Base-by-base conservation (phyloP, 768 basidiomycete species). In the Hydnum rufescens region DNA sequence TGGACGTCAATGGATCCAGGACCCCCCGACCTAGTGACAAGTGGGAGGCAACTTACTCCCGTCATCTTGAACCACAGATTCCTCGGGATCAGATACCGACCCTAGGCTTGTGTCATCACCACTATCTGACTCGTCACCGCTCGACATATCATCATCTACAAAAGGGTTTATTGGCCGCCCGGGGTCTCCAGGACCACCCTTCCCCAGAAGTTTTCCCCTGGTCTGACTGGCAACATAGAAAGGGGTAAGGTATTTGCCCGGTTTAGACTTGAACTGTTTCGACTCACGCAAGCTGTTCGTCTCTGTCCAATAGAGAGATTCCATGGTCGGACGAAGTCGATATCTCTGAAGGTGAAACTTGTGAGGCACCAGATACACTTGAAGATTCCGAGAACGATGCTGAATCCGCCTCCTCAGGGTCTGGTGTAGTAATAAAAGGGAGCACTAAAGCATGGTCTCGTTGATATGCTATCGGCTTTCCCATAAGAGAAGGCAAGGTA, bases 41-140 rank as follows among this genome's bases (percentile, higher is more conserved):
- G n/a, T n/a, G n/a, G n/a, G n/a, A n/a, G n/a, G n/a, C n/a, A n/a
- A n/a, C n/a, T n/a, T n/a, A n/a, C n/a, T n/a, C n/a, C n/a, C n/a
- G n/a, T n/a, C n/a, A n/a, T n/a, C n/a, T n/a, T n/a, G n/a, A n/a
- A n/a, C n/a, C n/a, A n/a, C n/a, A n/a, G n/a, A n/a, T n/a, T 39
- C 36, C 22, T 39, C 36, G 36, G 22, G 22, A 16, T 51, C 25
- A 4, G 22, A 8, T 26, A 52, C 28, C 6, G 34, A 26, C 13
- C 43, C 55, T 25, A 46, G 29, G 16, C 16, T 32, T 6, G 31
- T 55, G 16, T 55, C 66, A 46, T 80, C 79, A 2, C 76, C 80
- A 48, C 82, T 67, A 57, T 87, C 86, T 2, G 85, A 87, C 63
- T 88, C 85, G 57, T 86, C 84, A 2, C 75, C 77, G 49, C 76